These are phyloP conservation scores for Cystofilobasidium capitatum DNA, from an alignment of 768 basidiomycete species.

Conservation along the genomic window DNA sequence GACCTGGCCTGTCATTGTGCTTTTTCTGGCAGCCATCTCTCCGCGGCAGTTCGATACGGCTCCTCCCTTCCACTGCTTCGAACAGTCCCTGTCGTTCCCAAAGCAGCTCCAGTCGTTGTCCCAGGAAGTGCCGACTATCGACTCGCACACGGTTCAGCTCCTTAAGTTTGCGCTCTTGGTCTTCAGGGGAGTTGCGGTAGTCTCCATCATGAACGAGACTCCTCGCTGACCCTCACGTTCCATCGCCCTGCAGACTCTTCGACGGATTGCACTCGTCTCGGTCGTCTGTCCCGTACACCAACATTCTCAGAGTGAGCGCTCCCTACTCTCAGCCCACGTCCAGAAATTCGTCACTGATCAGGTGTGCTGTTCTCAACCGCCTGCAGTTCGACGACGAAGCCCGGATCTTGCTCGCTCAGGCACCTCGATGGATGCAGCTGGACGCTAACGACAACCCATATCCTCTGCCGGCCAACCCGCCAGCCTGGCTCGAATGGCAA, in stretches of 20 bases:
- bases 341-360: neutral
- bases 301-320: neutral
- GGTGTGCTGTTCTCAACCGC: constrained; percentile 10
- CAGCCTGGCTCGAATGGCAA: constrained; percentile 31
- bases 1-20: neutral
- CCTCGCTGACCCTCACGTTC: neutral
- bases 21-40: constrained; percentile 16
- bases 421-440: constrained; percentile 28
- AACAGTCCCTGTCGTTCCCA: constrained; percentile 10
- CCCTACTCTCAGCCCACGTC: neutral
- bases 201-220: neutral
- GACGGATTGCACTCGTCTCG: constrained; percentile 8
- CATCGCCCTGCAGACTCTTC: constrained; percentile 20
- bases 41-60: constrained; percentile 21
- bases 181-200: neutral
- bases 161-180: neutral
- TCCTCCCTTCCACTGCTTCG: constrained; percentile 18
- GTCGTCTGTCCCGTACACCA: constrained; percentile 2
- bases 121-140: constrained; percentile 11
- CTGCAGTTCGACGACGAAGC: constrained; percentile 25
- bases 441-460: constrained; percentile 14
- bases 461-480: constrained; percentile 18
- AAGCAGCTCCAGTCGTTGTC: neutral
- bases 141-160: constrained; percentile 18
- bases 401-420: constrained; percentile 20